These are phyloP conservation scores for Articulospora tetracladia DNA, from an alignment of 495 filamentous ascomycete genomes.

Conservation along the genomic window DNA sequence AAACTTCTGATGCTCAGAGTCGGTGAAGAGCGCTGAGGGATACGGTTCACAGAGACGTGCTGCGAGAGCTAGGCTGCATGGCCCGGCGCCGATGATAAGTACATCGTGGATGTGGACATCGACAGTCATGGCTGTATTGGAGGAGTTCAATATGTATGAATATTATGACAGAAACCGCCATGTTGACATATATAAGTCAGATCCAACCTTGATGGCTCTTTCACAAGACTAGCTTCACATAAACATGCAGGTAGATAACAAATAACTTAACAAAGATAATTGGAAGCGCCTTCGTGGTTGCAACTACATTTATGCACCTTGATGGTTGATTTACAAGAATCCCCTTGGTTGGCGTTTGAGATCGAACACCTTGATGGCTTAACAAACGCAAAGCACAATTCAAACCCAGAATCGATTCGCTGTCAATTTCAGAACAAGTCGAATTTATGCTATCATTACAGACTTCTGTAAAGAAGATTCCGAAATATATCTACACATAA, in stretches of 20 bases:
- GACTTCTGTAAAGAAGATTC: background rate
- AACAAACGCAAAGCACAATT: no score
- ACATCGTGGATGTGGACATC: slow-evolving; percentile 44
- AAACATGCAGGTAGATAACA: no score
- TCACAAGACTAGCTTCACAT: background rate
- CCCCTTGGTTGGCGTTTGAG: background rate
- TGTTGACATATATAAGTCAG: background rate
- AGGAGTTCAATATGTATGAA: background rate
- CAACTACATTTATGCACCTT: background rate
- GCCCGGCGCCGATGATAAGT: slow-evolving; percentile 59
- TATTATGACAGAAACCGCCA: background rate
- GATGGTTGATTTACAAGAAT: background rate
- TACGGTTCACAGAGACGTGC: slow-evolving; percentile 55
- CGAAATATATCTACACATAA: background rate
- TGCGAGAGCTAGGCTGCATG: slow-evolving; percentile 57
- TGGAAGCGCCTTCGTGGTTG: no score
- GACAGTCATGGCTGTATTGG: background rate
- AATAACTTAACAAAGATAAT: no score
- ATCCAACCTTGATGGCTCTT: background rate
- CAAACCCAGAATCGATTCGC: no score
- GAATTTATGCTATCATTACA: background rate
- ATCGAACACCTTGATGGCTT: background rate
- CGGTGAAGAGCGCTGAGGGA: slow-evolving; percentile 61
- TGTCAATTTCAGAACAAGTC: no score
- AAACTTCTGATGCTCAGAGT: slow-evolving; percentile 61